These are phyloP conservation scores for Coniochaeta sp. DNA, from an alignment of 2,329 filamentous ascomycete species.

Conservation along the genomic window DNA sequence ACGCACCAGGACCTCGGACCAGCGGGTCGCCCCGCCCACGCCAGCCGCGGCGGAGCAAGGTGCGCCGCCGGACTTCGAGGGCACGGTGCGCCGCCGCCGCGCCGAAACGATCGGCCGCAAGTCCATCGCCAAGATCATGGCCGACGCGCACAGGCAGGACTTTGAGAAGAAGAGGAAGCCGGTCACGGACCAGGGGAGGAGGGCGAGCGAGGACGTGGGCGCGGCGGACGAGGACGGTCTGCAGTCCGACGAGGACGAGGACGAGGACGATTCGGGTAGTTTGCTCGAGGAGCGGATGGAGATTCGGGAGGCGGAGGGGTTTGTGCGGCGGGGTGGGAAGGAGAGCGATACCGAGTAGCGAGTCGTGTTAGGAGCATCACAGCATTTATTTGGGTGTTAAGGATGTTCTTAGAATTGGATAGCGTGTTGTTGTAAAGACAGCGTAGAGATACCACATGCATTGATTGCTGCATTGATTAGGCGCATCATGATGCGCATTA, in stretches of 20 bases:
- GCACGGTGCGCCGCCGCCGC: constrained; percentile 21
- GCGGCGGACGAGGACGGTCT: constrained; percentile 13
- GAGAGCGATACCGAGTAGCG: not conserved
- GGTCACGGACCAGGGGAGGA: not conserved
- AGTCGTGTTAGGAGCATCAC: not conserved
- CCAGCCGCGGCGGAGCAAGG: constrained; percentile 3
- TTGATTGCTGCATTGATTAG: too few species aligned
- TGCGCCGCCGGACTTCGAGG: constrained; percentile 11
- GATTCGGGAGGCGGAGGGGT: constrained; percentile 17
- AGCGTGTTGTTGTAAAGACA: not conserved
- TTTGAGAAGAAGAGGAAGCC: constrained; percentile 69
- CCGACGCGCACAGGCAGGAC: constrained; percentile 81
- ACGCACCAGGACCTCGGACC: constrained; percentile 4
- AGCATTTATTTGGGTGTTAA: not conserved
- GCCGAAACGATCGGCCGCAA: constrained; percentile 24
- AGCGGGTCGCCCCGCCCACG: constrained; percentile 9
- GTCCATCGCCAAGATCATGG: constrained; percentile 58
- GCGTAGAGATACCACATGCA: not conserved
- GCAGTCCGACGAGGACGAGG: constrained; percentile 15
- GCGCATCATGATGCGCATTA: too few species aligned
- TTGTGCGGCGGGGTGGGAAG: constrained; percentile 8
- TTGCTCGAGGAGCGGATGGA: constrained; percentile 18
- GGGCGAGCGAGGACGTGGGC: constrained; percentile 5
- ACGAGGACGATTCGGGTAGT: constrained; percentile 24
- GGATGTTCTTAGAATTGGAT: not conserved